Conservation (phyloP, 768 basidiomycete species). For the Filobasidium wieringae region DNA sequence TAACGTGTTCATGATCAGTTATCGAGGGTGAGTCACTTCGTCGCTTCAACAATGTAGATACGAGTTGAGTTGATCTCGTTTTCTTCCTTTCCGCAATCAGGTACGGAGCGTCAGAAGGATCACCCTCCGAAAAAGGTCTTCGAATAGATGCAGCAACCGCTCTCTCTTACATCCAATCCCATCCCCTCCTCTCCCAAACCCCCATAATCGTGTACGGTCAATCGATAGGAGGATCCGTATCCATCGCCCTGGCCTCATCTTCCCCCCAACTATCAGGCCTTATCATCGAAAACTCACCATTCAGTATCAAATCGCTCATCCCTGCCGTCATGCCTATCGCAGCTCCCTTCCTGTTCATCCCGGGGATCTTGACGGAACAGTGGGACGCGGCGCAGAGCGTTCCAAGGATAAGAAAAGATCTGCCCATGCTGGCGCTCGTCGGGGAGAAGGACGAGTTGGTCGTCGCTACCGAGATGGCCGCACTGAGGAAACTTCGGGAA, state of each 20-base stretch:
- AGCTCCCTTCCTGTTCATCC: conserved; percentile 56
- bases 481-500: conserved; percentile 20
- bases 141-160: conserved; percentile 59
- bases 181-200: conserved; percentile 56
- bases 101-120: conserved; percentile 78
- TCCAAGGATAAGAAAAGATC: conserved; percentile 36
- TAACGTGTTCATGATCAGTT: conserved; percentile 88
- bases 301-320: conserved; percentile 69
- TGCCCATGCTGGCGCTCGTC: conserved; percentile 70
- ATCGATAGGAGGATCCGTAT: conserved; percentile 68
- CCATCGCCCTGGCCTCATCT: conserved; percentile 78
- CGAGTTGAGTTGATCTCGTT: conserved; percentile 38
- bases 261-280: conserved; percentile 35
- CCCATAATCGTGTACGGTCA: conserved; percentile 50
- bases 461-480: conserved; percentile 62
- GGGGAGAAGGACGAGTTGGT: conserved; percentile 63
- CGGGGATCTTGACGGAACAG: conserved; percentile 61
- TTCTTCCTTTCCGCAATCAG: conserved; percentile 30
- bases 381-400: conserved; percentile 70
- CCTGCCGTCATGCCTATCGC: conserved; percentile 66
- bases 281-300: conserved; percentile 87
- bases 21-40: conserved; percentile 59
- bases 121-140: conserved; percentile 72
- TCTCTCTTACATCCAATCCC: conserved; percentile 58
- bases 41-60: not conserved